phyloP scores from a whole-genome alignment of 73 alveolate species.

The Paramecium bursaria region DNA sequence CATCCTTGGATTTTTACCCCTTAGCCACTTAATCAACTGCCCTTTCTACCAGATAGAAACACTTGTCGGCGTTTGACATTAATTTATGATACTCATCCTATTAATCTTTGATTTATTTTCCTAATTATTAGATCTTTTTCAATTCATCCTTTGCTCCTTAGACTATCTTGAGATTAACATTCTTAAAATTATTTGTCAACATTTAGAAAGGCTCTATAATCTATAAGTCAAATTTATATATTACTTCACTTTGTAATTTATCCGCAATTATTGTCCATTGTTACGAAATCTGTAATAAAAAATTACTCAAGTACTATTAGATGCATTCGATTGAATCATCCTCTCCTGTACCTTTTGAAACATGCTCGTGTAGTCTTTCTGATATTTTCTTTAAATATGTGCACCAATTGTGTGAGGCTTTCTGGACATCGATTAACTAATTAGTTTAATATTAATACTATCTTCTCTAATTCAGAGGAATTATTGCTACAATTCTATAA shows the following conservation, averaged over 20 bases:
- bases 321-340: conserved; percentile 50
- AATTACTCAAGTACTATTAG: conserved; percentile 52
- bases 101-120: conserved; percentile 12
- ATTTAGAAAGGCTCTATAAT: conserved; percentile 21
- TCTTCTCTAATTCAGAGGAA: conserved; percentile 17
- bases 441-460: not conserved
- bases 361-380: conserved; percentile 37
- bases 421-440: conserved; percentile 30
- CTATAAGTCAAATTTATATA: not conserved
- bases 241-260: conserved; percentile 47
- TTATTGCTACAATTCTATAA: conserved; percentile 20
- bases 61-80: conserved; percentile 46
- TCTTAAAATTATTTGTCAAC: conserved; percentile 30
- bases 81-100: conserved; percentile 23
- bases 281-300: conserved; percentile 33
- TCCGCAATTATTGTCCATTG: conserved; percentile 20
- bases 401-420: not conserved
- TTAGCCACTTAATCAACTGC: conserved; percentile 43
- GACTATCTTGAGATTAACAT: conserved; percentile 12
- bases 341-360: conserved; percentile 51
- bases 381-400: conserved; percentile 34
- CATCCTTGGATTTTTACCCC: conserved; percentile 29
- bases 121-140: not conserved
- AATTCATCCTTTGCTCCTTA: conserved; percentile 10
- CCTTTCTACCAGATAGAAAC: conserved; percentile 38